Base-by-base conservation (phyloP, 768 basidiomycete genomes). In the Omphalotus guepiniiformis region DNA sequence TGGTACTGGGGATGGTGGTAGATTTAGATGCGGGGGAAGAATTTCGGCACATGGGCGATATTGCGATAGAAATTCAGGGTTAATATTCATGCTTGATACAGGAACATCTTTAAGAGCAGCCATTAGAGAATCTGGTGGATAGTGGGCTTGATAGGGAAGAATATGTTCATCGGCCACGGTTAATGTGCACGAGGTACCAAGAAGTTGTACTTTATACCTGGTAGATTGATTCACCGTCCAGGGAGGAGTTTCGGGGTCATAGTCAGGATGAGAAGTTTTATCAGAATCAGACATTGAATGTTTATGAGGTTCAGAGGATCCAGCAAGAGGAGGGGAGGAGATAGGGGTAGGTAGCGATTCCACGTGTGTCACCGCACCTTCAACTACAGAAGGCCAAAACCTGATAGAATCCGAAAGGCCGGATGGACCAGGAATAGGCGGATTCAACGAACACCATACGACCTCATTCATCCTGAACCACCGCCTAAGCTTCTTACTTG, bases 351-450 rank as follows among this genome's bases (percentile, higher is more conserved):
- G 6, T 23, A 52, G 29, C 55, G 37, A 3, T 18, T 47, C 13
- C 8, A 26, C 4, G 16, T 38, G 46, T 19, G 36, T 47, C 19
- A 4, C 35, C 27, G 35, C 47, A 48, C 83, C 78, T 15, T 82
- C 74, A 6, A 91, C 74, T 18, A 89, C 56, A 1, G 76, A 86
- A 1, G 88, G 88, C 89, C 89, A 92, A 56, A 79, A 83, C 21
- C 63, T 58, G 52, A 92, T 85, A n/a, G 55, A 56, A 40, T 74
- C 69, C 15, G 66, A 68, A 15, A 65, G 60, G 1, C 60, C 62
- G 3, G 62, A 57, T 1, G 66, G 58, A 1, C 72, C 72, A 2
- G 59, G 53, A 30, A 88, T 82, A 0, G 81, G 70, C 7, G 67
- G 60, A 30, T 69, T 62, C 26, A 90, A 65, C 8, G 73, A 71